These are phyloP conservation scores for Hsuehochloa calcarea DNA, from an alignment of 176 grass and related monocot genomes.

Conservation along the genomic window DNA sequence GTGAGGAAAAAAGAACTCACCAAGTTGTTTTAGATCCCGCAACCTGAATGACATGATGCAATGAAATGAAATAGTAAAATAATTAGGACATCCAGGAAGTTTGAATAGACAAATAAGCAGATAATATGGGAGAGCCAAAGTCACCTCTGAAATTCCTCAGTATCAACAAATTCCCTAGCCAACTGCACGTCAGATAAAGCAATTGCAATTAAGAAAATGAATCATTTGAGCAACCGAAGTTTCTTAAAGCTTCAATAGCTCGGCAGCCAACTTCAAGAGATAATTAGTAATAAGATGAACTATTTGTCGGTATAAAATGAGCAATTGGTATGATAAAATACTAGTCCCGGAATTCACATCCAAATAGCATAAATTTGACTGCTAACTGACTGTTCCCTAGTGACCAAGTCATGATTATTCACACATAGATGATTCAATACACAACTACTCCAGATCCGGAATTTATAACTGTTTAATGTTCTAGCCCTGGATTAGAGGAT, in stretches of 20 bases:
- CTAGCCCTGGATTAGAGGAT: not conserved
- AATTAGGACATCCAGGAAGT: not conserved
- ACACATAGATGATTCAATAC: not conserved
- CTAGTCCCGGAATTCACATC: not conserved
- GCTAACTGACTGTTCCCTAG: not conserved
- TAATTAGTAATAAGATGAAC: not conserved
- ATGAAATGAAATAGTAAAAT: conserved; percentile 26
- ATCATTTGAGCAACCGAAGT: not conserved
- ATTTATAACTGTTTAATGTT: not conserved
- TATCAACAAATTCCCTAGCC: conserved; percentile 86
- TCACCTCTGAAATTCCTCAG: conserved; percentile 90
- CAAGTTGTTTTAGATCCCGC: conserved; percentile 91
- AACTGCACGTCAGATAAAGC: conserved; percentile 49
- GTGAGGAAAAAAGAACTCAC: conserved; percentile 38
- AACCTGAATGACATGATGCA: conserved; percentile 51
- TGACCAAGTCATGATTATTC: not conserved
- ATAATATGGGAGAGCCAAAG: not conserved
- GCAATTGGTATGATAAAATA: not conserved
- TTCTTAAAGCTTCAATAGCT: not conserved
- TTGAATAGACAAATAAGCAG: conserved; percentile 11
- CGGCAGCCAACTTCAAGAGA: not conserved
- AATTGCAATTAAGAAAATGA: conserved; percentile 3
- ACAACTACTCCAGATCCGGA: not conserved
- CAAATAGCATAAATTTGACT: not conserved
- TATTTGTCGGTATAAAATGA: not conserved